Base-by-base conservation (phyloP, 2,329 filamentous ascomycete genomes). In the Fusarium tanahbumbuense region DNA sequence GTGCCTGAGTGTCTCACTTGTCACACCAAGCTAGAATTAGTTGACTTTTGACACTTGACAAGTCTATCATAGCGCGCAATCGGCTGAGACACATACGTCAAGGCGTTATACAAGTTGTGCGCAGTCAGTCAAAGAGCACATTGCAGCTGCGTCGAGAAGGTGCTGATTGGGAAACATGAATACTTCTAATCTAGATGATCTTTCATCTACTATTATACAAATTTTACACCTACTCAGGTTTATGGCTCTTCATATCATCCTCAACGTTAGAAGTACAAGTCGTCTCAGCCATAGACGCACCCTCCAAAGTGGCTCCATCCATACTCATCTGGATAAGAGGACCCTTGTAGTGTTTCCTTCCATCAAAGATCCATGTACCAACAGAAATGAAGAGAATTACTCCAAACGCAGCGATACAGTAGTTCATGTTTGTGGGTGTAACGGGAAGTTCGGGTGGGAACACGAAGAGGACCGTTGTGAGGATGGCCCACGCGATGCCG, bases 391-490 rank as follows among this genome's bases (percentile, higher is more conserved):
- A 50, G 2, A 86, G 69, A 16, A 86, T 84, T 32, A 86, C 74
- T 2, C 81, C 83, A 69, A 85, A 85, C 0, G 84, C 83, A 13
- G 82, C 84, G 25, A 86, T 75, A 45, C 80, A 83, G 72, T 86
- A 86, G 74, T 86, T 94, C 91, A 93, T 93, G 80, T 87, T 93
- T 71, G 81, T 87, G 0, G 85, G 83, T 0, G 88, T 88, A 3
- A 91, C 89, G 0, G 90, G 90, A 6, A 89, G 75, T 10, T 84
- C 85, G 0, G 92, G 91, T 5, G 92, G 92, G 79, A 93, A 93
- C 22, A 93, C 84, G 79, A 93, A 93, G 1, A 94, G 83, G 1
- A 93, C 88, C 0, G 91, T 93, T 0, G 91, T 93, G n/a, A 93
- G 77, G 15, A 88, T 80, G 2, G 90, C 87, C 79, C 91, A 94